Conservation (phyloP, 495 filamentous ascomycete genomes). For the Chaetomium tenue region DNA sequence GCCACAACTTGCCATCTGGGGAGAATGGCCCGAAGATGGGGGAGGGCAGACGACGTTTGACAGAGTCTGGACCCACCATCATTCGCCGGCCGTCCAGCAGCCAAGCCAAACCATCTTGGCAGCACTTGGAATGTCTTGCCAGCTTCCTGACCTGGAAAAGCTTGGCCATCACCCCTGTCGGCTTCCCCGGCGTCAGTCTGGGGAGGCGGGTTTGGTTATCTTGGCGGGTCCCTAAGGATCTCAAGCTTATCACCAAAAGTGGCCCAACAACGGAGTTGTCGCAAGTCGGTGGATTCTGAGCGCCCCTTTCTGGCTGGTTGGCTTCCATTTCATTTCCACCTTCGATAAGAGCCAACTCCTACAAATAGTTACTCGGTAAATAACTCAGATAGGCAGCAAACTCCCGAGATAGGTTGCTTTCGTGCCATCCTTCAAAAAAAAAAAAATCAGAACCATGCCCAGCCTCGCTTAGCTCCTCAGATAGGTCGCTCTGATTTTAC, state of each 20-base stretch:
- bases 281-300: background rate
- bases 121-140: slow-evolving; percentile 21
- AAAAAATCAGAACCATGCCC: too few species aligned
- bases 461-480: background rate
- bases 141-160: slow-evolving; percentile 29
- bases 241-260: slow-evolving; percentile 6
- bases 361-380: too few species aligned
- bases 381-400: background rate
- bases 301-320: background rate
- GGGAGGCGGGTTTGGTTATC: slow-evolving; percentile 7
- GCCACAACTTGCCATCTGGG: slow-evolving; percentile 22
- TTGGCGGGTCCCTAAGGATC: background rate
- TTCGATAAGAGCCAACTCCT: background rate
- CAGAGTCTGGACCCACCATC: slow-evolving; percentile 8
- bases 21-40: slow-evolving; percentile 17
- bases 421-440: background rate
- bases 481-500: background rate
- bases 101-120: slow-evolving; percentile 7
- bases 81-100: slow-evolving; percentile 17
- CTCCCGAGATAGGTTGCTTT: background rate
- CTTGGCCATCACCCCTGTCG: slow-evolving; percentile 8
- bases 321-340: too few species aligned
- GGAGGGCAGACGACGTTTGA: background rate
- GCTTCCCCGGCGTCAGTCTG: slow-evolving; percentile 16
- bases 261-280: background rate